Percentiles rank a stretch among this genome's conserved stretches.
Evolutionary conservation across 2,329 filamentous ascomycete genomes (phyloP).

Genomic region (Ceratocystis ficicola): DNA sequence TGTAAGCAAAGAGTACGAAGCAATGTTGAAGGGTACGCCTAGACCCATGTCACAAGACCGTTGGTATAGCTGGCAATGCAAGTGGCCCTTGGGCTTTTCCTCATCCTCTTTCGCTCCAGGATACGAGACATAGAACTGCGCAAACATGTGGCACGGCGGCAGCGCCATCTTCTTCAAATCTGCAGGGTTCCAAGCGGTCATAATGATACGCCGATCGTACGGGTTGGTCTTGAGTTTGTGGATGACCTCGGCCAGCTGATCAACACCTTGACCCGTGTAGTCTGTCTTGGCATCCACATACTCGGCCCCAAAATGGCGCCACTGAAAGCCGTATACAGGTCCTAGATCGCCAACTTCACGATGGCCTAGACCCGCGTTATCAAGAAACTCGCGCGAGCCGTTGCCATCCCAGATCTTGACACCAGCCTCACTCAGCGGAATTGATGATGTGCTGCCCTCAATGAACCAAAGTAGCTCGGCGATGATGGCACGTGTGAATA

Average conservation of each 20-base stretch:
- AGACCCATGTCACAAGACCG: slow-evolving; percentile 93
- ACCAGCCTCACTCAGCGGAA: slow-evolving; percentile 61
- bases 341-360: slow-evolving; percentile 82
- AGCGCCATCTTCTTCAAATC: slow-evolving; percentile 81
- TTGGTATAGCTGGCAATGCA: slow-evolving; percentile 88
- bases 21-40: slow-evolving; percentile 96
- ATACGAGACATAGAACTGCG: slow-evolving; percentile 84
- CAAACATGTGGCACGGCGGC: slow-evolving; percentile 95
- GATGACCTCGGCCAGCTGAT: slow-evolving; percentile 86
- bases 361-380: slow-evolving; percentile 67
- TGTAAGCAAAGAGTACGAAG: slow-evolving; percentile 81
- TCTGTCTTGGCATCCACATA: slow-evolving; percentile 70
- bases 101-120: slow-evolving; percentile 33
- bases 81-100: slow-evolving; percentile 49
- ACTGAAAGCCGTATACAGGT: slow-evolving; percentile 96
- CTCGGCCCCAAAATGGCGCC: slow-evolving; percentile 91
- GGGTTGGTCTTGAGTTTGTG: slow-evolving; percentile 72
- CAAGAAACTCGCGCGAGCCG: slow-evolving; percentile 78
- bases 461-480: slow-evolving; percentile 96
- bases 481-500: slow-evolving; percentile 81
- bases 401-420: slow-evolving; percentile 99
- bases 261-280: slow-evolving; percentile 79
- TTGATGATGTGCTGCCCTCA: slow-evolving; percentile 66
- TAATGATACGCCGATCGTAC: slow-evolving; percentile 79
- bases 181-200: slow-evolving; percentile 86